These are phyloP conservation scores for Zalaria obscura DNA, from an alignment of 2,329 filamentous ascomycete species.

Conservation along the genomic window DNA sequence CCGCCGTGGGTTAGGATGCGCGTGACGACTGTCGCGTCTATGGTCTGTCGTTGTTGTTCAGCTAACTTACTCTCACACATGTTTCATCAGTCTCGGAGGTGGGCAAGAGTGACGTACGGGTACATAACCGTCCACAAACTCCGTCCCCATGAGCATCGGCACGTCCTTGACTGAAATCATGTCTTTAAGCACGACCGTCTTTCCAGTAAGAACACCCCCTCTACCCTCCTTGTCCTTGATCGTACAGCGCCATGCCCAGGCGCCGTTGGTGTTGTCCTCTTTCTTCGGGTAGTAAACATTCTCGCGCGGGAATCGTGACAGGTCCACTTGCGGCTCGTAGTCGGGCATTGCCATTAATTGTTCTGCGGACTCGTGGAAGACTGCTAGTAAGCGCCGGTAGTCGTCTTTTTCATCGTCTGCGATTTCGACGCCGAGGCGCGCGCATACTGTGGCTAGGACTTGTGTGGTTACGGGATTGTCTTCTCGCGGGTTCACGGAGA, in stretches of 20 bases:
- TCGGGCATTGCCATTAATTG: slow-evolving; percentile 21
- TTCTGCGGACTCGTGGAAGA: slow-evolving; percentile 24
- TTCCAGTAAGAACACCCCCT: slow-evolving; percentile 17
- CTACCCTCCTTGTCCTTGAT: slow-evolving; percentile 17
- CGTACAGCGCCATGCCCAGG: slow-evolving; percentile 29
- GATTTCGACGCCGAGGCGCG: slow-evolving; percentile 18
- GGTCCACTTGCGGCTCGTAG: slow-evolving; percentile 18
- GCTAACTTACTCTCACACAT: too few relatives aligned
- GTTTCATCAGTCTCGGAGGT: too few relatives aligned
- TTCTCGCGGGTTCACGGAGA: slow-evolving; percentile 18
- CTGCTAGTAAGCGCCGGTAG: slow-evolving; percentile 22
- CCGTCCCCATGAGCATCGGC: slow-evolving; percentile 29
- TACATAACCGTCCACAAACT: slow-evolving; percentile 17
- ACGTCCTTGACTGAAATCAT: slow-evolving; percentile 32
- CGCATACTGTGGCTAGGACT: slow-evolving; percentile 19
- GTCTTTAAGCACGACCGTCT: slow-evolving; percentile 30
- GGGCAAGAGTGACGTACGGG: slow-evolving; percentile 21
- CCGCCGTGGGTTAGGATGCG: slow-evolving; percentile 28
- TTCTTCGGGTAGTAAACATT: slow-evolving; percentile 19
- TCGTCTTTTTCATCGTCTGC: slow-evolving; percentile 22
- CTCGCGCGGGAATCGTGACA: slow-evolving; percentile 20
- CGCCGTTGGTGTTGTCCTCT: slow-evolving; percentile 23
- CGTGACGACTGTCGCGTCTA: slow-evolving; percentile 31
- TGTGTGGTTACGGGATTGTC: slow-evolving; percentile 20
- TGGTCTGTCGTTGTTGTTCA: slow-evolving; percentile 12